Base-by-base conservation (phyloP, 108 stramenopile species). In the Cylindrotheca fusiformis region DNA sequence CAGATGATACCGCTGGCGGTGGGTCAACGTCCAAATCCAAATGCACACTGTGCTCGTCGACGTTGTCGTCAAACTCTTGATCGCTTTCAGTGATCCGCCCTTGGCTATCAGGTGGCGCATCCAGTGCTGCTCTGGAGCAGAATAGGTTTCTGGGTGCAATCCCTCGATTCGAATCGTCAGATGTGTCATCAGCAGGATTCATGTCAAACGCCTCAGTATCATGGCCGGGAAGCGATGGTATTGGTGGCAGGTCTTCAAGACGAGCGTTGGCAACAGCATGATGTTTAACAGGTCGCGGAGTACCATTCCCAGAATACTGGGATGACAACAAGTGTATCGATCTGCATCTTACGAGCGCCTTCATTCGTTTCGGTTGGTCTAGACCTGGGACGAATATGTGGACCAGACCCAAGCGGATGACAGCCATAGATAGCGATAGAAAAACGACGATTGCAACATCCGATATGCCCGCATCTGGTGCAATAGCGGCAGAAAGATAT, bases 281-380 rank as follows among this genome's bases (percentile, higher is more conserved):
- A 12, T 36, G 22, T 21, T 10, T 58, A 46, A 48, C 60, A 2
- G 49, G 36, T 25, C 24, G 53, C 52, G 76, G 78, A n/a, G 68
- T 71, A 23, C 80, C 72, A 1, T 71, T 63, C 22, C 60, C 55
- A 23, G 82, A 70, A 52, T 86, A 88, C 12, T 71, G 62, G 3
- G 74, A 76, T 10, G 79, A 81, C 53, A 87, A 63, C 48, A 93
- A 65, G 65, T 89, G 87, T 20, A 80, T 77, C 23, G 86, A 87
- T 65, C 89, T 89, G 58, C 82, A 83, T 55, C 82, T 58, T 2
- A 86, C 80, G 60, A 89, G 48, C 1, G 84, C 87, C 61, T 74
- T 76, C 32, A 89, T 52, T 49, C 72, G 69, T 27, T 69, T 66
- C 0, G 84, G 79, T 48, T 74, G 49, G 10, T 78, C 68, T 41